These are phyloP conservation scores for Suhomyces pyralidae DNA, from an alignment of 805 yeast species.

Conservation along the genomic window DNA sequence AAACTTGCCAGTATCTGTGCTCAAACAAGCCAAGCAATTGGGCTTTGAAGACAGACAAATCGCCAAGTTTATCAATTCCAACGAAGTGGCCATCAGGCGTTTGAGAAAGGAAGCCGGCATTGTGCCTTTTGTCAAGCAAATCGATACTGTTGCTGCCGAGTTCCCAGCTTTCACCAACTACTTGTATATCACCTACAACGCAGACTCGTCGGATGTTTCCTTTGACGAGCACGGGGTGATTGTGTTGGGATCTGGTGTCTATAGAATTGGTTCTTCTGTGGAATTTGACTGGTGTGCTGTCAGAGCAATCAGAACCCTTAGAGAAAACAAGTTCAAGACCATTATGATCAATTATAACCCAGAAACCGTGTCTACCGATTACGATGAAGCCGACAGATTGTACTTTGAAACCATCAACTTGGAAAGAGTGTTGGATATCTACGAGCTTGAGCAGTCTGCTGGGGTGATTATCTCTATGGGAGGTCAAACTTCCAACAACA, in stretches of 20 bases:
- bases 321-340: conserved; percentile 83
- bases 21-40: conserved; percentile 89
- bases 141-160: conserved; percentile 98
- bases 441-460: conserved; percentile 81
- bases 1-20: conserved; percentile 56
- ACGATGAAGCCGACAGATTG: conserved; percentile 95
- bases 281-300: conserved; percentile 99
- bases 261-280: conserved; percentile 97
- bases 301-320: conserved; percentile 88
- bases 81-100: conserved; percentile 90
- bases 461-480: conserved; percentile 98
- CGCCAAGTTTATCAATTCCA: conserved; percentile 82
- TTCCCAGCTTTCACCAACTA: conserved; percentile 96
- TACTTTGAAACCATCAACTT: conserved; percentile 93
- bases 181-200: conserved; percentile 91
- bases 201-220: conserved; percentile 79
- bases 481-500: conserved; percentile 97
- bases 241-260: conserved; percentile 98
- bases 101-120: conserved; percentile 83
- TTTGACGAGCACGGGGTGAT: conserved; percentile 91
- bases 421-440: conserved; percentile 92
- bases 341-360: conserved; percentile 98
- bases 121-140: conserved; percentile 90
- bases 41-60: conserved; percentile 97
- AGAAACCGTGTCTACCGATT: conserved; percentile 98